A percentile compares a stretch with the other conserved stretches of the same genome.
Conservation (phyloP, 2,329 filamentous ascomycete species). For the Grosmannia clavigera region DNA sequence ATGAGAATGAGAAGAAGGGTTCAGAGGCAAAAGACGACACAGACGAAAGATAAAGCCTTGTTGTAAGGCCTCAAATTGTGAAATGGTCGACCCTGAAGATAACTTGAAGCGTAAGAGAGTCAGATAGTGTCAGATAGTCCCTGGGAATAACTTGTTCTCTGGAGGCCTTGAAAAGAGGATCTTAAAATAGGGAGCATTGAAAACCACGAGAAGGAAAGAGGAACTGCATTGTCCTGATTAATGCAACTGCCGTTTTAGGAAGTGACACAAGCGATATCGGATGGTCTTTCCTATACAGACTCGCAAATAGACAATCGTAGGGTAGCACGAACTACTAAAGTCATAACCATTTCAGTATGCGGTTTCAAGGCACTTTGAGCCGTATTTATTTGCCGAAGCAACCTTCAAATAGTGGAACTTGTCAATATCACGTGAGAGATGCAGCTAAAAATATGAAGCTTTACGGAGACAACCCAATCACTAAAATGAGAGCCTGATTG, state of each 20-base stretch:
- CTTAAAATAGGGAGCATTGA: not conserved
- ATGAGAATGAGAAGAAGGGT: too few species aligned
- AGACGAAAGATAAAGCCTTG: not conserved
- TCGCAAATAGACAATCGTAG: not conserved
- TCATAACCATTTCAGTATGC: not conserved
- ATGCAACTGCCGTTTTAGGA: slow-evolving; percentile 4
- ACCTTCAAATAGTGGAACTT: too few species aligned
- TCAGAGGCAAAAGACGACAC: not conserved
- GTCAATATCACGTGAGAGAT: not conserved
- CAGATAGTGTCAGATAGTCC: not conserved
- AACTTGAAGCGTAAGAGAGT: not conserved
- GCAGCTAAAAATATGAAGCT: not conserved
- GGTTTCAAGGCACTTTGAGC: not conserved
- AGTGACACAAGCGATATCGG: not conserved
- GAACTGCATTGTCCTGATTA: not conserved
- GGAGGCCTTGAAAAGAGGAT: not conserved
- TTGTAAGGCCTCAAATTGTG: not conserved
- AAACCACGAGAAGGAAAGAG: not conserved
- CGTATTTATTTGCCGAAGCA: not conserved
- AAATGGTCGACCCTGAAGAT: not conserved
- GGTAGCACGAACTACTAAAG: not conserved
- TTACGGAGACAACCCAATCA: not conserved
- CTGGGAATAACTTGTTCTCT: not conserved
- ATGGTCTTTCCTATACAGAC: not conserved
- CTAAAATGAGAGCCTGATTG: not conserved